phyloP scores from a whole-genome alignment of 208 protist genomes.

The Trypanosoma brucei region DNA sequence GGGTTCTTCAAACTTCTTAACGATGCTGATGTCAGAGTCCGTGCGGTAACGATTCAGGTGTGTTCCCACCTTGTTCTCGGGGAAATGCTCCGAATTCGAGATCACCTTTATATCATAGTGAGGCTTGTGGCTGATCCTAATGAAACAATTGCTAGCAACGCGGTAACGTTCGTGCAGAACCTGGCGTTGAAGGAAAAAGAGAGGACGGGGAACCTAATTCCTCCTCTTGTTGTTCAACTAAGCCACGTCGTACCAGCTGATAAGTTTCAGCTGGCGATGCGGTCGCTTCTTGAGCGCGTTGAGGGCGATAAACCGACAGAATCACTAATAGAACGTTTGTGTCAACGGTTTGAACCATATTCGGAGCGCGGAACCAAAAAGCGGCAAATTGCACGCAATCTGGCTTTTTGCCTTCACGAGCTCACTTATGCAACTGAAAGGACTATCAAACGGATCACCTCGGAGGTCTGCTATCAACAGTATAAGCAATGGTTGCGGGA shows the following conservation, averaged over 20 bases:
- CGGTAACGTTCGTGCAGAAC: slow-evolving; percentile 86
- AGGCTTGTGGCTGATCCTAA: slow-evolving; percentile 86
- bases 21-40: slow-evolving; percentile 82
- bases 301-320: slow-evolving; percentile 88
- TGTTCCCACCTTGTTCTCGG: slow-evolving; percentile 87
- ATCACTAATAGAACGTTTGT: slow-evolving; percentile 83
- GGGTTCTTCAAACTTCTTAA: slow-evolving; percentile 84
- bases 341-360: slow-evolving; percentile 79
- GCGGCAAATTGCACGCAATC: slow-evolving; percentile 61
- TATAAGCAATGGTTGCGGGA: slow-evolving; percentile 86
- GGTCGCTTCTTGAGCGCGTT: slow-evolving; percentile 78
- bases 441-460: slow-evolving; percentile 70
- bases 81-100: slow-evolving; percentile 87
- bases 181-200: slow-evolving; percentile 86
- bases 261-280: slow-evolving; percentile 83
- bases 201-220: slow-evolving; percentile 85
- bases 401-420: slow-evolving; percentile 83
- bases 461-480: slow-evolving; percentile 82
- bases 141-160: slow-evolving; percentile 78
- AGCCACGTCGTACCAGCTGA: slow-evolving; percentile 71
- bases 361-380: slow-evolving; percentile 74
- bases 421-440: slow-evolving; percentile 81
- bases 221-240: slow-evolving; percentile 73
- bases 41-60: slow-evolving; percentile 87
- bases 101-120: slow-evolving; percentile 84